Base-by-base conservation (phyloP, 805 yeast species). In the Candida dendrica region DNA sequence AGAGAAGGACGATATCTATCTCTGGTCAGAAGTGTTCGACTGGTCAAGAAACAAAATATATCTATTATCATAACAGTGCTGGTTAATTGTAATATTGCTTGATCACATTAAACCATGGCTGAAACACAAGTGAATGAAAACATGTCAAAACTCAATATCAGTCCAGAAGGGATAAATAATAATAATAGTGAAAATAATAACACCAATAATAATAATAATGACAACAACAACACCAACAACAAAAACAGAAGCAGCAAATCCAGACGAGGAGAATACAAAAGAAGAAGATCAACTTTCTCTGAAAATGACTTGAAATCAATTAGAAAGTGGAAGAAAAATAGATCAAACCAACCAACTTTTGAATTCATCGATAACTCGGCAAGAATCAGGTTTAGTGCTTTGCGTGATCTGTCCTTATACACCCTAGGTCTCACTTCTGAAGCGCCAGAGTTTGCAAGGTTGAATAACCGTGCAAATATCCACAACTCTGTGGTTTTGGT, bases 401-500 rank as follows among this genome's bases (percentile, higher is more conserved):
- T 79, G 6, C 61, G 81, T 35, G 75, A 73, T 45, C 52, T 79
- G 37, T 59, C 74, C 0, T 49, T 74, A 13, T 71, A 32, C 15
- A 6, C 34, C 6, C 9, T 32, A 13, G 34, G 34, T 64, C 52
- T 49, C 69, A 6, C n/a, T 27, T 19, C 15, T 8, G 37, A 34
- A 32, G 58, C 66, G 2, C 81, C 82, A 1, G 57, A 59, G 11
- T 77, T 79, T 77, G 49, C 74, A n/a, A 59, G 63, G 15, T 50
- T 84, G 6, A 61, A 53, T 2, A 79, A 82, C 47, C 63, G 75
- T 38, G 51, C 56, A 17, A 59, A 67, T 3, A 63, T 85, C 2
- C 56, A 68, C n/a, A 77, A 75, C 44, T 71, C 81, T 3, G 77
- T 84, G 0, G 63, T 77, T 19, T 58, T 85, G 4, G 64, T 79